These are phyloP conservation scores for Arachis stenosperma DNA, from an alignment of 306 rosid genomes.

Conservation along the genomic window DNA sequence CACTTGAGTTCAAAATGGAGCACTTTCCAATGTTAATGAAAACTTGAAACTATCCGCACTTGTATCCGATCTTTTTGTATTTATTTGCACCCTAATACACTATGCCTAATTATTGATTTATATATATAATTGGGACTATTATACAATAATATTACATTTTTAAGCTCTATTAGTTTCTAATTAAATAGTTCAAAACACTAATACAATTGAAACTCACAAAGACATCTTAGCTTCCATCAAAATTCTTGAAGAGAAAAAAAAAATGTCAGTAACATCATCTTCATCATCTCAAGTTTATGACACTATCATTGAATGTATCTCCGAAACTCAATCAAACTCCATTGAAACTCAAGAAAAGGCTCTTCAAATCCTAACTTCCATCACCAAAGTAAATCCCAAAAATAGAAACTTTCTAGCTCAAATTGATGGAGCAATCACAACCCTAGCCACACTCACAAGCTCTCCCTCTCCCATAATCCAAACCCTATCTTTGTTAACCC, in stretches of 20 bases:
- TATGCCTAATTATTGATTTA: no score
- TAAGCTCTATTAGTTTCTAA: background rate
- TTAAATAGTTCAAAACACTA: background rate
- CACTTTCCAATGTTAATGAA: conserved; percentile 38
- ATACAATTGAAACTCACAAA: background rate
- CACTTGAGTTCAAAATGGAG: conserved; percentile 20
- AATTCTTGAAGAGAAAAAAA: conserved; percentile 25
- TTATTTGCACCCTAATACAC: background rate
- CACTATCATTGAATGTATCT: conserved; percentile 48
- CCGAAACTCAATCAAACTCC: conserved; percentile 45
- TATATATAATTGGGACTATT: no score
- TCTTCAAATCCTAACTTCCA: conserved; percentile 60
- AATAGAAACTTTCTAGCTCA: conserved; percentile 63
- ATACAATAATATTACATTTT: no score
- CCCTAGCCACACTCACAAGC: conserved; percentile 56
- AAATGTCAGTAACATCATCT: conserved; percentile 43
- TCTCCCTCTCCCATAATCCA: conserved; percentile 56
- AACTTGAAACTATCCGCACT: conserved; percentile 43
- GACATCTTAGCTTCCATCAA: background rate
- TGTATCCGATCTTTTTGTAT: background rate
- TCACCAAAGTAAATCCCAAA: conserved; percentile 75
- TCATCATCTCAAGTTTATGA: conserved; percentile 40
- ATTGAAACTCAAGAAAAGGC: conserved; percentile 53
- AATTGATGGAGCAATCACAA: conserved; percentile 56
- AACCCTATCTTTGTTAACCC: conserved; percentile 62